A percentile compares a stretch with the other conserved stretches of the same genome.
Evolutionary conservation across 2,329 filamentous ascomycete genomes (phyloP).

Genomic region (Orbilia quercus): DNA sequence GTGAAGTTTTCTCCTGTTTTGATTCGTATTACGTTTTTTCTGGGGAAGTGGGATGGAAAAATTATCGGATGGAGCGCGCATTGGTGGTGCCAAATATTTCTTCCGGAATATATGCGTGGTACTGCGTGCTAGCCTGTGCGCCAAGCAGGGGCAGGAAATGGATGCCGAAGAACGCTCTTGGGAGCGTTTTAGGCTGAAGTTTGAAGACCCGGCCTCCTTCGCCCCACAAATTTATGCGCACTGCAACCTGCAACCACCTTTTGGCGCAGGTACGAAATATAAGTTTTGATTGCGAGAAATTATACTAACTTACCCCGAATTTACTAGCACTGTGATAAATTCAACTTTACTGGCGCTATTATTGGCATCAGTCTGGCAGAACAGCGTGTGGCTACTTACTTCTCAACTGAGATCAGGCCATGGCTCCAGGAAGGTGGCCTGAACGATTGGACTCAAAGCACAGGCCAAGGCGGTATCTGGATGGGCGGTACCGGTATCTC

Average conservation of each 20-base stretch:
- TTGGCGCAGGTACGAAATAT: neutral
- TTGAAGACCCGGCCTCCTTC: slow-evolving; percentile 6
- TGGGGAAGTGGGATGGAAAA: slow-evolving; percentile 16
- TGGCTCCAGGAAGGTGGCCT: slow-evolving; percentile 62
- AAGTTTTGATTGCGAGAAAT: neutral
- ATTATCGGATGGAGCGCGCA: slow-evolving; percentile 5
- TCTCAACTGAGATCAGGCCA: slow-evolving; percentile 65
- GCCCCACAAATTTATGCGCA: slow-evolving; percentile 5
- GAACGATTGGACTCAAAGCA: slow-evolving; percentile 61
- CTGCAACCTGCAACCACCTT: slow-evolving; percentile 18
- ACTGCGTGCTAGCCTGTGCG: slow-evolving; percentile 8
- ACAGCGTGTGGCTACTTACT: slow-evolving; percentile 62
- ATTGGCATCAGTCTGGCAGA: slow-evolving; percentile 67
- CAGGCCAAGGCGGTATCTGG: slow-evolving; percentile 64
- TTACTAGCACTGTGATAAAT: slow-evolving; percentile 68
- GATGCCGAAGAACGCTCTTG: slow-evolving; percentile 1
- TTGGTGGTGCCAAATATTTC: slow-evolving; percentile 21
- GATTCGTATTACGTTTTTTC: slow-evolving; percentile 4
- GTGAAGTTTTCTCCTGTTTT: slow-evolving; percentile 4
- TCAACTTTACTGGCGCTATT: slow-evolving; percentile 65
- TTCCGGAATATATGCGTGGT: slow-evolving; percentile 22
- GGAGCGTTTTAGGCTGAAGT: slow-evolving; percentile 45
- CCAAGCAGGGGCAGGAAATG: slow-evolving; percentile 32
- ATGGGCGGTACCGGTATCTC: slow-evolving; percentile 63
- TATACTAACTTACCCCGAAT: slow-evolving; percentile 4